A percentile compares a stretch with the other conserved stretches of the same genome.
phyloP scores from a whole-genome alignment of 1,139 yeast genomes.

The Geotrichum aggregatum region DNA sequence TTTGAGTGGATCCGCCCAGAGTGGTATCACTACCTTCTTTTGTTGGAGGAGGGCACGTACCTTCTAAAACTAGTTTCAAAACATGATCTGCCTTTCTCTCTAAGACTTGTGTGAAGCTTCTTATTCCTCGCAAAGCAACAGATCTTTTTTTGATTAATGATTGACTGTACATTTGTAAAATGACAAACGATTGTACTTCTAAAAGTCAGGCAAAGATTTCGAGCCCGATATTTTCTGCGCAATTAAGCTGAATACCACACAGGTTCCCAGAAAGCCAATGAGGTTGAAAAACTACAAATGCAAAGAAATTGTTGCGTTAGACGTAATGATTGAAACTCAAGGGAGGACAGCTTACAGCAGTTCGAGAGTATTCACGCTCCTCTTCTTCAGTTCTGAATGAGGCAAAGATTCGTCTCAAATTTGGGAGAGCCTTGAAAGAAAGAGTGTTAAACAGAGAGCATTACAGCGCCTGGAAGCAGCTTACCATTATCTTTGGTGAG shows the following conservation, averaged over 20 bases:
- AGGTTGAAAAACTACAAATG: constrained; percentile 57
- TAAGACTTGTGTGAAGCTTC: neutral
- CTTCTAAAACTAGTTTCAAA: constrained; percentile 4
- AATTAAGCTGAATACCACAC: constrained; percentile 73
- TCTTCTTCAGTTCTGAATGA: constrained; percentile 84
- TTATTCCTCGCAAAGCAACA: neutral
- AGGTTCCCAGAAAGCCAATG: constrained; percentile 73
- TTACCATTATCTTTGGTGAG: neutral
- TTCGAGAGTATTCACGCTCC: constrained; percentile 68
- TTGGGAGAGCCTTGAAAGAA: constrained; percentile 45
- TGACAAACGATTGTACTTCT: neutral
- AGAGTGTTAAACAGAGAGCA: too few relatives aligned
- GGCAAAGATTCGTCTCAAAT: constrained; percentile 70
- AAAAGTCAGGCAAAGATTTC: constrained; percentile 11
- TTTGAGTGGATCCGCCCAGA: too few relatives aligned
- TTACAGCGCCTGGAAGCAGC: too few relatives aligned
- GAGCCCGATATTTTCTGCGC: constrained; percentile 52
- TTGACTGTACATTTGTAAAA: neutral
- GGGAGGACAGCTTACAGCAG: constrained; percentile 48
- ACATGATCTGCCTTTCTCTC: neutral
- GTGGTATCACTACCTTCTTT: too few relatives aligned
- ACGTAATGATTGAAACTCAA: neutral
- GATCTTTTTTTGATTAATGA: neutral
- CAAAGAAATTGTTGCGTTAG: neutral
- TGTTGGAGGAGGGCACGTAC: neutral